Conservation (phyloP, 2,329 filamentous ascomycete species). For the Trichocomaceae sp. region DNA sequence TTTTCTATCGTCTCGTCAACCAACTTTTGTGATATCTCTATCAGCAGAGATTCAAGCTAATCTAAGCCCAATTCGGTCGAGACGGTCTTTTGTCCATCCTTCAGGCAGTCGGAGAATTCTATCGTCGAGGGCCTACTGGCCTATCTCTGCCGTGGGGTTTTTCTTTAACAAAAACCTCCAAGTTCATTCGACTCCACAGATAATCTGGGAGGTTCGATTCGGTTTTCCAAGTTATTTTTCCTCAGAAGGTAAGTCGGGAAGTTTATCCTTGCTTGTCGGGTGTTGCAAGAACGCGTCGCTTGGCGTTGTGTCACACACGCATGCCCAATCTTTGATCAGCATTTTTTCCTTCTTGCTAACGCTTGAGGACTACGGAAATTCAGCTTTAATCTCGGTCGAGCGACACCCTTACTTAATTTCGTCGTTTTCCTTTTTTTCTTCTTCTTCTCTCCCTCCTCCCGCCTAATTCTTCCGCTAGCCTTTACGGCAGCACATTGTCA, state of each 20-base stretch:
- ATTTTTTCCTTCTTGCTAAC: neutral
- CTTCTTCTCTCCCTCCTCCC: constrained; percentile 19
- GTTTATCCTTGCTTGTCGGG: neutral
- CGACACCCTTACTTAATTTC: neutral
- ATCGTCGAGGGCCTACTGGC: constrained; percentile 6
- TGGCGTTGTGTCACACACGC: neutral
- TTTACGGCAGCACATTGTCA: constrained; percentile 42
- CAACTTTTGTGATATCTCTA: neutral
- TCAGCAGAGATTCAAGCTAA: neutral
- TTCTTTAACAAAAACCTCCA: neutral
- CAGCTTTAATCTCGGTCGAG: neutral
- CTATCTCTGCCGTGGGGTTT: constrained; percentile 5
- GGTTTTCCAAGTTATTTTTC: neutral
- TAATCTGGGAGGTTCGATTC: constrained; percentile 5
- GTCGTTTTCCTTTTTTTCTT: constrained; percentile 19
- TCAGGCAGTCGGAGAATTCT: constrained; percentile 1
- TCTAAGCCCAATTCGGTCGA: neutral
- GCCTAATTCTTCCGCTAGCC: constrained; percentile 20
- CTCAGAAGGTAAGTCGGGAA: neutral
- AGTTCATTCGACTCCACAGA: neutral
- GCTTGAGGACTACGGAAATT: neutral
- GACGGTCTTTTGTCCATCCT: neutral
- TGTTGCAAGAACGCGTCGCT: constrained; percentile 3
- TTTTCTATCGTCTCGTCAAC: neutral
- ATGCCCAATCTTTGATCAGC: neutral